Conservation (phyloP, 2,329 filamentous ascomycete genomes). For the Apiospora hydei region DNA sequence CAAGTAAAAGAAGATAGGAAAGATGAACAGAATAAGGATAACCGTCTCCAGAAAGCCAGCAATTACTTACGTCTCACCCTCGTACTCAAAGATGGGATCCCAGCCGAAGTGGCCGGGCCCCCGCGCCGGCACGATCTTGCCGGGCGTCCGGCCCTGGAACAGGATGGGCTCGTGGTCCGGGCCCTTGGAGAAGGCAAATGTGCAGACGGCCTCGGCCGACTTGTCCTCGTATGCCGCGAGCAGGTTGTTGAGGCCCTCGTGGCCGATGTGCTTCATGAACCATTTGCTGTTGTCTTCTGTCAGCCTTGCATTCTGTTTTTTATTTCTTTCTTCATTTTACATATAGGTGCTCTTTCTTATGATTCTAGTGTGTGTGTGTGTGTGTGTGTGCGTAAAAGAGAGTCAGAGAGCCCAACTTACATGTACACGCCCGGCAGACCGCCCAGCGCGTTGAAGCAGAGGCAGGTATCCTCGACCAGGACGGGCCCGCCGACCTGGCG, state of each 20-base stretch:
- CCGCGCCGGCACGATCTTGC: constrained; percentile 84
- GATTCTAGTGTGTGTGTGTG: background rate
- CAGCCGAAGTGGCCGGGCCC: constrained; percentile 87
- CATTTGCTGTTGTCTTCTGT: constrained; percentile 65
- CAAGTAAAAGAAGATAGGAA: background rate
- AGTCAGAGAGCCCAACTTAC: constrained; percentile 38
- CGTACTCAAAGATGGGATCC: constrained; percentile 95
- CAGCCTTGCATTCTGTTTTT: background rate
- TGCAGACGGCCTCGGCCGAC: constrained; percentile 91
- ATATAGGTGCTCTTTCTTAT: background rate
- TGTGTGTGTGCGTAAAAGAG: background rate
- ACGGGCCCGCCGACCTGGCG: constrained; percentile 78
- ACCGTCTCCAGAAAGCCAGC: background rate
- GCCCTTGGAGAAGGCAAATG: constrained; percentile 89
- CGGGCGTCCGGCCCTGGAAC: constrained; percentile 87
- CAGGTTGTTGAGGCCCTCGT: constrained; percentile 86
- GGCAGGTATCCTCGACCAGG: constrained; percentile 92
- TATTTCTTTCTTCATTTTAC: background rate
- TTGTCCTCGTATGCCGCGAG: constrained; percentile 90
- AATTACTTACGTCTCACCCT: constrained; percentile 75
- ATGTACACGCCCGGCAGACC: constrained; percentile 97
- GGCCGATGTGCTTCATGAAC: constrained; percentile 86
- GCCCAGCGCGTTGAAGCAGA: constrained; percentile 89
- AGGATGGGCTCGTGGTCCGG: constrained; percentile 84
- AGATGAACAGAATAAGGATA: background rate